Conservation (phyloP, 805 yeast genomes). For the Nakazawaea ambrosiae region DNA sequence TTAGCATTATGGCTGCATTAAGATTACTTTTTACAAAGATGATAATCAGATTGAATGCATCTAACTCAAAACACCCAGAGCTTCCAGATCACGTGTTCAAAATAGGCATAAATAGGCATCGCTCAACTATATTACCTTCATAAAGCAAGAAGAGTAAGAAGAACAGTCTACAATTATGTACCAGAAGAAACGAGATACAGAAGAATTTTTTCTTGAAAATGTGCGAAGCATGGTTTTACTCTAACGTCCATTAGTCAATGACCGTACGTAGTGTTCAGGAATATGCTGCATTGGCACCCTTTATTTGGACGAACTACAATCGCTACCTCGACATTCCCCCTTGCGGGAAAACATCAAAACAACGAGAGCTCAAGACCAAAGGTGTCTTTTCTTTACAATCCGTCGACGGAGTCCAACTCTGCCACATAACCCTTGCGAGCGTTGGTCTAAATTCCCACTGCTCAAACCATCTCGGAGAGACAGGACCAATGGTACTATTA, state of each 20-base stretch:
- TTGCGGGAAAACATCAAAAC: slow-evolving; percentile 12
- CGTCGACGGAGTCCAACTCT: slow-evolving; percentile 95
- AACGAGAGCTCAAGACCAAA: slow-evolving; percentile 53
- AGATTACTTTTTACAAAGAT: too few relatives aligned
- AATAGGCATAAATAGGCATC: too few relatives aligned
- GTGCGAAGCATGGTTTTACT: slow-evolving; percentile 99
- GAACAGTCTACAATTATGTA: too few relatives aligned
- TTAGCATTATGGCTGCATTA: too few relatives aligned
- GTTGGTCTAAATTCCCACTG: slow-evolving; percentile 23
- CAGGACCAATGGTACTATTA: slow-evolving; percentile 21
- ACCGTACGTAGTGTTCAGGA: slow-evolving; percentile 98
- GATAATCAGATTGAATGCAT: too few relatives aligned
- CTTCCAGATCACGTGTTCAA: too few relatives aligned
- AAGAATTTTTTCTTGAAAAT: slow-evolving; percentile 31
- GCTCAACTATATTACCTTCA: too few relatives aligned
- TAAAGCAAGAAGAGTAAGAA: too few relatives aligned
- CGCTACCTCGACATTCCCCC: slow-evolving; percentile 19
- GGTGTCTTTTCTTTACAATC: slow-evolving; percentile 66
- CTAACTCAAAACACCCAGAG: too few relatives aligned
- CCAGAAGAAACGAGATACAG: too few relatives aligned
- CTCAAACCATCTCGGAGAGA: slow-evolving; percentile 27
- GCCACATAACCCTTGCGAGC: slow-evolving; percentile 41
- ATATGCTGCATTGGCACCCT: slow-evolving; percentile 85
- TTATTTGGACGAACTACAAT: slow-evolving; percentile 61
- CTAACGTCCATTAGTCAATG: slow-evolving; percentile 92